Percentiles rank a stretch among this genome's conserved stretches.
phyloP scores from a whole-genome alignment of 805 yeast species.

The Candida maris region DNA sequence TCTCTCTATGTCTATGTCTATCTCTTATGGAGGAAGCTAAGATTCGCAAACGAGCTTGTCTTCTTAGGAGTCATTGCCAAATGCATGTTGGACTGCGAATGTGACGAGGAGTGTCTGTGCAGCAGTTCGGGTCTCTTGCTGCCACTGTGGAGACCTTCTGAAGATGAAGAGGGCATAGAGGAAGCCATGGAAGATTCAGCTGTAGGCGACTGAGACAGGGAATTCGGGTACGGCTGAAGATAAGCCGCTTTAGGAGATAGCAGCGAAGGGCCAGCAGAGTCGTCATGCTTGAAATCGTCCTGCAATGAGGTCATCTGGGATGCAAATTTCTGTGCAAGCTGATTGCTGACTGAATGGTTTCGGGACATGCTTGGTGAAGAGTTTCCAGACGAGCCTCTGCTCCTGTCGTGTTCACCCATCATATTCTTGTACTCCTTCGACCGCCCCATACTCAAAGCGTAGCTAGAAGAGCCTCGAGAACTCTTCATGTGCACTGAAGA shows the following conservation, averaged over 20 bases:
- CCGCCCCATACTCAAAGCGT: slow-evolving; percentile 10
- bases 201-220: slow-evolving; percentile 4
- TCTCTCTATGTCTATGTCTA: background rate
- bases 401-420: slow-evolving; percentile 26
- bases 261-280: slow-evolving; percentile 1
- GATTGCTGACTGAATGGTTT: slow-evolving; percentile 34
- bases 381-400: slow-evolving; percentile 30
- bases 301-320: slow-evolving; percentile 4
- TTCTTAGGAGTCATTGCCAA: slow-evolving; percentile 17
- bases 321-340: slow-evolving; percentile 10
- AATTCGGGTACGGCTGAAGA: slow-evolving; percentile 4
- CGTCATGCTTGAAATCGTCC: slow-evolving; percentile 2
- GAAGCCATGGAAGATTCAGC: slow-evolving; percentile 3
- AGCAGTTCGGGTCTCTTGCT: slow-evolving; percentile 18
- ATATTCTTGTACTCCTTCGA: slow-evolving; percentile 16
- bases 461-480: slow-evolving; percentile 9
- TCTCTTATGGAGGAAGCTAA: slow-evolving; percentile 22
- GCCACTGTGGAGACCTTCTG: slow-evolving; percentile 3
- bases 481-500: slow-evolving; percentile 4
- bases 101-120: slow-evolving; percentile 12
- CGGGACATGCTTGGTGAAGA: slow-evolving; percentile 42
- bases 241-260: slow-evolving; percentile 11
- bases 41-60: slow-evolving; percentile 23
- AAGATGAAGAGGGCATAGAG: background rate
- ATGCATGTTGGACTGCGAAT: slow-evolving; percentile 17